Base-by-base conservation (phyloP, 768 basidiomycete genomes). In the Obba rivulosa region DNA sequence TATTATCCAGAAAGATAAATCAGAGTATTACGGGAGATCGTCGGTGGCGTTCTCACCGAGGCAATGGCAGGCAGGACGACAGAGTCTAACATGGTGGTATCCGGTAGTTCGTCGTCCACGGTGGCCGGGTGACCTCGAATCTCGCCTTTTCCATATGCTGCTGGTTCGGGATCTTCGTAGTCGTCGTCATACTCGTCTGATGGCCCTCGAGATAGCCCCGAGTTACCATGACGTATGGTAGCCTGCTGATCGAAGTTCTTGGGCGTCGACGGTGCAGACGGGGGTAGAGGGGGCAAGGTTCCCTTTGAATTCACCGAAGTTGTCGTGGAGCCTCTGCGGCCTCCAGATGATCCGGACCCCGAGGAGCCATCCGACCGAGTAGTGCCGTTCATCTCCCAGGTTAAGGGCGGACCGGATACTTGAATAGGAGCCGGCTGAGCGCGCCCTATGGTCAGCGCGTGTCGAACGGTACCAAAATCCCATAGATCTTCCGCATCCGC, bases 401-500 rank as follows among this genome's bases (percentile, higher is more conserved):
- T 86, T 22, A 86, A 67, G 18, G 82, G 79, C 14, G 83, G 83
- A 1, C 85, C 85, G 35, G 83, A 77, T 36, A 77, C 69, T 44
- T 76, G 76, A 53, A 80, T 67, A 48, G 77, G 76, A 57, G 75
- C 78, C 25, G 62, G 61, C 37, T 71, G 66, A 20, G 81, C 66
- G 44, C 83, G 77, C n/a, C 88, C 88, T 40, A 90, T 74, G 14
- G 89, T 89, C 17, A 69, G 72, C 37, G 79, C 79, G 59, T 92
- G 85, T 48, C 90, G 87, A 40, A 98, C 86, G 8, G 95, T 98
- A 13, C 95, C 95, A 67, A 97, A 96, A 64, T 98, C 95, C 95
- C 95, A 98, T 28, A 97, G 70, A 54, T 94, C 92, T 45, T 90
- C 89, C 2, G 77, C 74, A 56, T 87, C 85, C 34, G 74, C 76